These are phyloP conservation scores for Tolypocladium cylindrosporum DNA, from an alignment of 2,329 filamentous ascomycete species.

Conservation along the genomic window DNA sequence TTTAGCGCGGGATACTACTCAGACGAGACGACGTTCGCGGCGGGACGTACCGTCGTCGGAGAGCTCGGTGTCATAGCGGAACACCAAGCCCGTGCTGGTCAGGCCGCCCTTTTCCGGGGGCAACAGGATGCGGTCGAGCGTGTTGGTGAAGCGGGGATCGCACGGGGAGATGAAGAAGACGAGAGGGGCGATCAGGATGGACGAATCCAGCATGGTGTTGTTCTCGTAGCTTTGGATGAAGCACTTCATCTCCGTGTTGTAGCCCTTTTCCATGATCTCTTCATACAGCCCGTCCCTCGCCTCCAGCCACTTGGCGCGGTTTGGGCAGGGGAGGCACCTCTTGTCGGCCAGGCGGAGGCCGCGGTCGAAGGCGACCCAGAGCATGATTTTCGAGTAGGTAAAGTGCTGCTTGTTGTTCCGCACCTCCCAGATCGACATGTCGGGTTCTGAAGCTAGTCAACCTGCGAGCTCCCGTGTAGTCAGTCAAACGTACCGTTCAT, in stretches of 20 bases:
- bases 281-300: constrained; percentile 62
- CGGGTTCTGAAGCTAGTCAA: constrained; percentile 37
- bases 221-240: constrained; percentile 73
- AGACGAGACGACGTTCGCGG: background rate
- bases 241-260: constrained; percentile 57
- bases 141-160: constrained; percentile 64
- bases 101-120: constrained; percentile 66
- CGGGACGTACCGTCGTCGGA: constrained; percentile 52
- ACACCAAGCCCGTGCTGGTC: constrained; percentile 65
- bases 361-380: constrained; percentile 74
- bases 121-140: constrained; percentile 61
- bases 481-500: constrained; percentile 36
- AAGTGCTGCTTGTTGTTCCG: constrained; percentile 68
- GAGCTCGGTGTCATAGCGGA: constrained; percentile 60
- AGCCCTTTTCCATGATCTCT: constrained; percentile 66
- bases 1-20: constrained; percentile 7
- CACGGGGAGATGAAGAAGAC: constrained; percentile 74
- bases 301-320: constrained; percentile 54
- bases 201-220: constrained; percentile 60
- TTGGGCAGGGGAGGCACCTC: constrained; percentile 64
- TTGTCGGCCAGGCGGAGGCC: constrained; percentile 66
- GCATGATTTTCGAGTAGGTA: constrained; percentile 72
- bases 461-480: background rate
- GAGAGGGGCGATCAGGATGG: constrained; percentile 64
- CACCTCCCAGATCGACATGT: constrained; percentile 82